phyloP scores from a whole-genome alignment of 768 basidiomycete species.

The Brasilioporus rufonigricans region DNA sequence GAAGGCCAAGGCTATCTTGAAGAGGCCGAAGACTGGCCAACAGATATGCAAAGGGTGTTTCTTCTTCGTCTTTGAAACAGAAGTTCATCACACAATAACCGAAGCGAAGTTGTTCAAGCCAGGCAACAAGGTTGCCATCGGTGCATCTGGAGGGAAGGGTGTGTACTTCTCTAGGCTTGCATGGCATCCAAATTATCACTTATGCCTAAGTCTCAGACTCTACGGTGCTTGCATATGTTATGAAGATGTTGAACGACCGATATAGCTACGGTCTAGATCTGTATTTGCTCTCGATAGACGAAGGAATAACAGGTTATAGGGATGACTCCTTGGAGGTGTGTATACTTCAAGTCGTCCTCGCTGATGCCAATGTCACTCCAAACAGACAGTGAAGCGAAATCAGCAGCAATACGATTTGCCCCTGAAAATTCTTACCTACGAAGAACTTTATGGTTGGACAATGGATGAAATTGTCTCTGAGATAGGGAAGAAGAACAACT shows the following conservation, averaged over 20 bases:
- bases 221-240: conserved; percentile 94
- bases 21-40: conserved; percentile 95
- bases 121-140: conserved; percentile 94
- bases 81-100: conserved; percentile 94
- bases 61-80: conserved; percentile 96
- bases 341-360: conserved; percentile 1
- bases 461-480: conserved; percentile 97
- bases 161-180: conserved; percentile 11
- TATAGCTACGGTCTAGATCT: conserved; percentile 91
- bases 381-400: conserved; percentile 94
- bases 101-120: conserved; percentile 79
- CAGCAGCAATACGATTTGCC: conserved; percentile 94
- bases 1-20: conserved; percentile 79
- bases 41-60: conserved; percentile 97
- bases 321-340: conserved; percentile 93
- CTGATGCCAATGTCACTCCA: not conserved
- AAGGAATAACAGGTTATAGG: conserved; percentile 96
- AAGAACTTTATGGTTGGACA: conserved; percentile 98
- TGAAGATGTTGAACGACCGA: conserved; percentile 92
- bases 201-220: conserved; percentile 60
- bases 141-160: conserved; percentile 99
- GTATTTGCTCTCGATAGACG: conserved; percentile 94
- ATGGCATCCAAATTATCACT: not conserved
- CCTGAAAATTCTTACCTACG: conserved; percentile 93
- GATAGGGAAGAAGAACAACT: conserved; percentile 96